Evolutionary conservation across 2,329 filamentous ascomycete species (phyloP).

Genomic region (Ophiosphaerella narmari): DNA sequence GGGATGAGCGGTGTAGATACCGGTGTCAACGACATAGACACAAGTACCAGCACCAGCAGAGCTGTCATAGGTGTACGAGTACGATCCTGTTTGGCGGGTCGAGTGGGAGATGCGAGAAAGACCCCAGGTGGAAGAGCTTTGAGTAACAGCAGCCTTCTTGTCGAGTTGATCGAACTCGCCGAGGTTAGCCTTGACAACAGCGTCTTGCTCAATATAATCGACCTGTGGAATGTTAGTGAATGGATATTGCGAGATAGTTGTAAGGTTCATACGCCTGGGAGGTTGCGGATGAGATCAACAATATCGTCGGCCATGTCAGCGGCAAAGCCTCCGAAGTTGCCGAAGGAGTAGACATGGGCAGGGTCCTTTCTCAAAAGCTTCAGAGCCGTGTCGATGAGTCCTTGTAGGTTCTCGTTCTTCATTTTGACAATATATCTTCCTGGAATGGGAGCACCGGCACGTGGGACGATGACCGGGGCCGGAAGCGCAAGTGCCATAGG

Average conservation of each 20-base stretch:
- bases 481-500: conserved; percentile 43
- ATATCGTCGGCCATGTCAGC: conserved; percentile 41
- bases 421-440: conserved; percentile 55
- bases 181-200: conserved; percentile 37
- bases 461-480: conserved; percentile 48
- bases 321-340: conserved; percentile 46
- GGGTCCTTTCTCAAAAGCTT: conserved; percentile 32
- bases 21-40: conserved; percentile 69
- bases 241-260: background rate
- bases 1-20: conserved; percentile 60
- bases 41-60: conserved; percentile 50
- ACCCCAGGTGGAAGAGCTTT: conserved; percentile 48
- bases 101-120: conserved; percentile 48
- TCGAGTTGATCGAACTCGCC: conserved; percentile 23
- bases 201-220: conserved; percentile 49
- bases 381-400: conserved; percentile 33
- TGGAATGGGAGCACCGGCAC: conserved; percentile 44
- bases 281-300: conserved; percentile 31
- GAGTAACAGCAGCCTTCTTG: conserved; percentile 45
- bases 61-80: conserved; percentile 47
- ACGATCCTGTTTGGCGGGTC: conserved; percentile 24
- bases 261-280: conserved; percentile 32
- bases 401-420: conserved; percentile 42
- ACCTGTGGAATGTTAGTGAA: conserved; percentile 28
- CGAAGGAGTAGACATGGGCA: conserved; percentile 45